phyloP scores from a whole-genome alignment of 495 filamentous ascomycete species.

The Aspergillus leporis region DNA sequence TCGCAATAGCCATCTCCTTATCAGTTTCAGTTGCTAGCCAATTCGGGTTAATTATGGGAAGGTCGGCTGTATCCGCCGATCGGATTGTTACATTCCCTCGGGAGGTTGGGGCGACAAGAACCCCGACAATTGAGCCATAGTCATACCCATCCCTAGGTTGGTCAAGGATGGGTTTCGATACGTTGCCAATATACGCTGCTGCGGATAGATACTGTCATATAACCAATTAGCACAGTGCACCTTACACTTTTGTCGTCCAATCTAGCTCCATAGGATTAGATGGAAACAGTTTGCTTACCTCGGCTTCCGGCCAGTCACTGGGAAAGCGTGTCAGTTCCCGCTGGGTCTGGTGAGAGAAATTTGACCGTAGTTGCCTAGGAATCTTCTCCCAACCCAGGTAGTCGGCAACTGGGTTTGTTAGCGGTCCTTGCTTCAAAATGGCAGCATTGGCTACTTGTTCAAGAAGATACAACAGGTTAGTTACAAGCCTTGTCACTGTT shows the following conservation, averaged over 20 bases:
- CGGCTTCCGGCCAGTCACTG: constrained; percentile 60
- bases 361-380: constrained; percentile 30
- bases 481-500: constrained; percentile 23
- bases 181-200: constrained; percentile 38
- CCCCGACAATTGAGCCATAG: constrained; percentile 41
- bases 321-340: constrained; percentile 37
- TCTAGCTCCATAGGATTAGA: too few species aligned
- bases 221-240: constrained; percentile 10
- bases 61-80: not conserved
- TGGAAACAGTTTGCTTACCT: constrained; percentile 37
- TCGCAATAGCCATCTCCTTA: constrained; percentile 53
- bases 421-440: constrained; percentile 24
- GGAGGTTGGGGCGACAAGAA: constrained; percentile 21
- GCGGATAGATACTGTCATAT: constrained; percentile 33
- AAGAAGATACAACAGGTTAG: constrained; percentile 14
- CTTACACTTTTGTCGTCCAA: too few species aligned
- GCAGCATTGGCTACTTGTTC: constrained; percentile 14
- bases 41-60: not conserved
- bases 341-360: constrained; percentile 23
- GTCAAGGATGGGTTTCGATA: constrained; percentile 36
- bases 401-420: constrained; percentile 41
- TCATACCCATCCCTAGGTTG: constrained; percentile 45
- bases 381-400: constrained; percentile 53
- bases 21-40: constrained; percentile 53
- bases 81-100: not conserved